Percentiles rank a stretch among this genome's conserved stretches.
Conservation (phyloP, 371 early-diverging fungal genomes). For the Mortierella sp. region DNA sequence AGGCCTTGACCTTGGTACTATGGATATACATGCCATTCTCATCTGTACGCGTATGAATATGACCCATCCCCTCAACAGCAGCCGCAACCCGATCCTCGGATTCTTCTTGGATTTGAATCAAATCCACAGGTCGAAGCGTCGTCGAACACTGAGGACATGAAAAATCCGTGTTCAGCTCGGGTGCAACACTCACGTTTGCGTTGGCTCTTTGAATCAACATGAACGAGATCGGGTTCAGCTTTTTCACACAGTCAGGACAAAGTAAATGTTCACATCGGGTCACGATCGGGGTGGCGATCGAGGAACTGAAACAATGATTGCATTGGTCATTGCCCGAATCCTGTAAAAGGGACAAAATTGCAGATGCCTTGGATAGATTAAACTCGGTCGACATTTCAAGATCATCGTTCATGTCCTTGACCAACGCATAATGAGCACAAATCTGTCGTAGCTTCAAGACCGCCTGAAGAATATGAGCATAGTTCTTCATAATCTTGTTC, state of each 20-base stretch:
- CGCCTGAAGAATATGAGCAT: conserved; percentile 66
- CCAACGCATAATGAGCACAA: conserved; percentile 52
- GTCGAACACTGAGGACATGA: conserved; percentile 32
- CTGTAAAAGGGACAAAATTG: conserved; percentile 35
- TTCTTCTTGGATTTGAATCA: conserved; percentile 48
- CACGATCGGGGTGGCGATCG: conserved; percentile 34
- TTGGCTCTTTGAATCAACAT: conserved; percentile 48
- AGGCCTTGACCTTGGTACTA: conserved; percentile 74
- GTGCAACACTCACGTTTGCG: conserved; percentile 45
- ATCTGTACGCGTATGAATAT: conserved; percentile 32
- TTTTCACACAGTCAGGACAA: conserved; percentile 50
- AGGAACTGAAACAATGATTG: conserved; percentile 36
- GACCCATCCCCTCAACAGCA: conserved; percentile 14
- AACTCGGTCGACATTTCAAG: conserved; percentile 45
- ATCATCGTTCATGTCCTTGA: conserved; percentile 45
- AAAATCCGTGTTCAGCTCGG: conserved; percentile 41
- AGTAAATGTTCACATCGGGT: conserved; percentile 53
- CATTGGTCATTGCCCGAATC: conserved; percentile 54
- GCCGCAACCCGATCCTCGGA: conserved; percentile 42
- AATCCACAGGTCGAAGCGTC: conserved; percentile 16
- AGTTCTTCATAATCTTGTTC: conserved; percentile 66
- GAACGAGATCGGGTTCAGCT: conserved; percentile 36
- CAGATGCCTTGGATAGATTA: conserved; percentile 39
- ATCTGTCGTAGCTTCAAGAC: conserved; percentile 70
- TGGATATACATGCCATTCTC: conserved; percentile 44